Evolutionary conservation across 306 rosid genomes (phyloP), one percentile per base, ranked within the genome.

Genomic region (Prunus salicina): DNA sequence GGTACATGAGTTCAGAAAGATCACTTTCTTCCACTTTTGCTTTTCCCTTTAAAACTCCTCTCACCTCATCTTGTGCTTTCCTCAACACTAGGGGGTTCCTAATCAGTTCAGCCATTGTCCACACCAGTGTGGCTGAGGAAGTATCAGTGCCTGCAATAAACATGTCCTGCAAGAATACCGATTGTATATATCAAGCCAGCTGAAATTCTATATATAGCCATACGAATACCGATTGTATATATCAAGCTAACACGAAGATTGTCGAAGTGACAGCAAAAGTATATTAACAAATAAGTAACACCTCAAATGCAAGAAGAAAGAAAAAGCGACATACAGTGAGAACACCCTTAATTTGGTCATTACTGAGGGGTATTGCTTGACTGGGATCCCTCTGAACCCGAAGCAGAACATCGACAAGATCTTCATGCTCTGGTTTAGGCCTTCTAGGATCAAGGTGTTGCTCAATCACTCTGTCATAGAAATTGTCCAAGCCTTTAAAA

Each of bases 331-430:
- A 22, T 81, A 81, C 84, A 5, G 81, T 76, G 62, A 81, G 62
- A 38, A 81, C 78, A 47, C 75, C 84, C 75, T 76, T 81, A 72
- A 81, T 72, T 57, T 81, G 81, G 20, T 81, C 66, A 49, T 47
- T 72, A 16, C 46, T 72, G 34, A 76, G 25, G n/a, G 71, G 43
- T 9, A 71, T 19, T 47, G 64, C 57, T 70, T 80, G 82, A 24
- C 38, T 80, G 51, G 83, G 73, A 67, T 84, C 85, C 16, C 64
- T 87, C 75, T 80, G 85, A 71, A 76, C 8, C 67, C 28, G 83
- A 72, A 87, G 81, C 32, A 84, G 77, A 6, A 80, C 82, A 78
- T 82, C 87, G 28, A 87, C 85, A 24, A 87, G 64, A 64, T 84
- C 87, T 69, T 84, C 83, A 62, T 72, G 78, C 46, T 75, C 82